These are phyloP conservation scores for Prinsepia uniflora DNA, from an alignment of 306 rosid species.

Conservation along the genomic window DNA sequence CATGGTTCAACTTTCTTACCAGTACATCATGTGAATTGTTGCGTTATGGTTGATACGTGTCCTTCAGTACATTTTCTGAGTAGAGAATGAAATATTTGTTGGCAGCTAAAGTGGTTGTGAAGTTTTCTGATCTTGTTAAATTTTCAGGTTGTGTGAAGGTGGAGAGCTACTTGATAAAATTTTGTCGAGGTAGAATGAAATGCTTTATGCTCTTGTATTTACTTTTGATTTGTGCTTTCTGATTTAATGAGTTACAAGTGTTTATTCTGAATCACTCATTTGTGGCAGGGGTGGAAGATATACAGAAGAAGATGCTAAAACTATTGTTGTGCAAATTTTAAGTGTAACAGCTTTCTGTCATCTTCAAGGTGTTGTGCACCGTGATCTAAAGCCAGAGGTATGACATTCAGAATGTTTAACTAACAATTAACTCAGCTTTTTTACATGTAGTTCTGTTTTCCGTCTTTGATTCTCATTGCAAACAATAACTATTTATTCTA, in stretches of 20 bases:
- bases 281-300: conserved; percentile 90
- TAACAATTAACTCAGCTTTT: conserved; percentile 15
- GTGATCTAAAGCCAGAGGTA: conserved; percentile 99
- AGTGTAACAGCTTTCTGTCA: conserved; percentile 80
- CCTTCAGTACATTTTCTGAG: background rate
- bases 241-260: conserved; percentile 25
- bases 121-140: conserved; percentile 16
- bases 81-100: background rate
- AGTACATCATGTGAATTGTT: background rate
- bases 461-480: conserved; percentile 6
- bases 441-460: conserved; percentile 12
- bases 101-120: conserved; percentile 7
- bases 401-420: conserved; percentile 17
- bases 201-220: conserved; percentile 22
- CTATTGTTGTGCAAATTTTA: conserved; percentile 76
- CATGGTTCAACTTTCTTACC: background rate
- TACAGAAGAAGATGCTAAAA: conserved; percentile 84
- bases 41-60: background rate
- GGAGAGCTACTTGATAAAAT: conserved; percentile 96
- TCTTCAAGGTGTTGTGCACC: conserved; percentile 95
- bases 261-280: conserved; percentile 22
- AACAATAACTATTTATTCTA: conserved; percentile 15
- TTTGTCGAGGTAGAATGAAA: conserved; percentile 67
- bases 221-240: conserved; percentile 15
- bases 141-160: conserved; percentile 85